Evolutionary conservation across 2,329 filamentous ascomycete genomes (phyloP).

Genomic region (Ophiostoma perfectum): DNA sequence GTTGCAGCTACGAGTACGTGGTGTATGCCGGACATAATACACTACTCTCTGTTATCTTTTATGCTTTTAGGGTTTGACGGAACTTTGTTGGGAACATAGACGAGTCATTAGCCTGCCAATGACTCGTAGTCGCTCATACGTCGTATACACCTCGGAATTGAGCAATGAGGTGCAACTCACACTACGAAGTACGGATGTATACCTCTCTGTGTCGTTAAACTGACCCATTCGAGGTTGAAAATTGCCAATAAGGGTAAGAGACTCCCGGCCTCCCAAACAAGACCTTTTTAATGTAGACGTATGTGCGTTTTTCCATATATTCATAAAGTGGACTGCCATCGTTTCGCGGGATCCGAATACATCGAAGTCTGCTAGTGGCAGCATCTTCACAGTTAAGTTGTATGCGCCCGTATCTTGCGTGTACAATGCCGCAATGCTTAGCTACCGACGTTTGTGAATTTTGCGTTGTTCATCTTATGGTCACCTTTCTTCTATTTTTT

Average conservation of each 20-base stretch:
- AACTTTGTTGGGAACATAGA: background rate
- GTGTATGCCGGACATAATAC: background rate
- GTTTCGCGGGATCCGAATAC: too few species aligned
- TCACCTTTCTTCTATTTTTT: too few species aligned
- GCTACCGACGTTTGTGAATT: too few species aligned
- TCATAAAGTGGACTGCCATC: too few species aligned
- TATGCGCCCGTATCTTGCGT: too few species aligned
- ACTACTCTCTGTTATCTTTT: too few species aligned
- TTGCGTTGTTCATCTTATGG: too few species aligned
- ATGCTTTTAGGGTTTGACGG: background rate
- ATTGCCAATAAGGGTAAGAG: background rate
- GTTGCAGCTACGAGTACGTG: background rate
- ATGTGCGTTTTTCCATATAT: too few species aligned
- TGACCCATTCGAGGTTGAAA: background rate
- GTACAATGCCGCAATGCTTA: too few species aligned
- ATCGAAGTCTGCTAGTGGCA: too few species aligned
- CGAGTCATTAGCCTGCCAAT: background rate
- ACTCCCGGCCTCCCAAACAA: background rate
- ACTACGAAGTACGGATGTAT: background rate
- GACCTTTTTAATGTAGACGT: background rate
- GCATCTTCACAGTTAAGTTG: too few species aligned
- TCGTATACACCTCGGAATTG: background rate
- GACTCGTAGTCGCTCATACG: background rate
- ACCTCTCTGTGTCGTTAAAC: background rate
- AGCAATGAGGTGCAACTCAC: background rate